phyloP scores from a whole-genome alignment of 176 grass and related monocot species.

The Carex littledalei region DNA sequence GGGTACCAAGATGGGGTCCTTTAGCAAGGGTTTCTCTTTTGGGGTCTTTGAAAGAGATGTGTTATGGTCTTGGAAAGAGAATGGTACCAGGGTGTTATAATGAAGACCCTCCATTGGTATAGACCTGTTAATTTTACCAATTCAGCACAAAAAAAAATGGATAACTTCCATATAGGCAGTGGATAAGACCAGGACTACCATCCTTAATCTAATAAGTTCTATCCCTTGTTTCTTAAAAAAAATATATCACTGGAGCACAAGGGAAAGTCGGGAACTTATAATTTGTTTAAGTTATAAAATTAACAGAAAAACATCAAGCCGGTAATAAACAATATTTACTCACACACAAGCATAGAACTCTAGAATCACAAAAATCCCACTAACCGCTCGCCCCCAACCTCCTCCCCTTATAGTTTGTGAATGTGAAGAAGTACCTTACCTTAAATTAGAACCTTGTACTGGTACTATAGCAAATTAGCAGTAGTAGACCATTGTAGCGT shows the following conservation, averaged over 20 bases:
- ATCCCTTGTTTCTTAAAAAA: not conserved
- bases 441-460: not conserved
- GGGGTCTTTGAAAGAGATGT: not conserved
- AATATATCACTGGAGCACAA: not conserved
- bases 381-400: not conserved
- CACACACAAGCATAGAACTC: not conserved
- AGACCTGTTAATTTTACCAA: conserved; percentile 6
- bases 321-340: not conserved
- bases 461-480: not conserved
- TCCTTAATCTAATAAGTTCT: not conserved
- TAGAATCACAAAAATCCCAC: not conserved
- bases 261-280: not conserved
- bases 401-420: not conserved
- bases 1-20: not conserved
- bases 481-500: not conserved
- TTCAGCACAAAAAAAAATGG: not conserved
- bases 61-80: conserved; percentile 3
- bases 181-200: not conserved
- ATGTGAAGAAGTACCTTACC: not conserved
- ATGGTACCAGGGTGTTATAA: not conserved
- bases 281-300: not conserved
- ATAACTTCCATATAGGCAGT: not conserved
- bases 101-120: conserved; percentile 7
- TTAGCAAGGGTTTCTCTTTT: not conserved
- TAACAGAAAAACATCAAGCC: not conserved